These are phyloP conservation scores for Verticillium zaregamsianum DNA, from an alignment of 2,329 filamentous ascomycete genomes.

Conservation along the genomic window DNA sequence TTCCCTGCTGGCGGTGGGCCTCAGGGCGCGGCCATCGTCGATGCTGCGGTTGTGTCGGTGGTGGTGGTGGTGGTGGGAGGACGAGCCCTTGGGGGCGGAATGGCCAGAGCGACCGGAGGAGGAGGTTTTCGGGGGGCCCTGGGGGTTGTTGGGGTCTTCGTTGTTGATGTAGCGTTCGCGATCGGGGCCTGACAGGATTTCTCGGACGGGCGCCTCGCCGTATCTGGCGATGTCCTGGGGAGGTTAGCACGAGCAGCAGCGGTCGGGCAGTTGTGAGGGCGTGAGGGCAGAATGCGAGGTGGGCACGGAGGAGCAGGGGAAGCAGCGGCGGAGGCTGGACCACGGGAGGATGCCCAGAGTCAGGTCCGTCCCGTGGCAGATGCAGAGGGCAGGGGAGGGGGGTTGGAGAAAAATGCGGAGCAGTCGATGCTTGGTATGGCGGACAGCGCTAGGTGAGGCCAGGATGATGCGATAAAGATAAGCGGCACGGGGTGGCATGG, in stretches of 20 bases:
- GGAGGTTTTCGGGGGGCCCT: slow-evolving; percentile 55
- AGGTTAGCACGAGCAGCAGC: not conserved
- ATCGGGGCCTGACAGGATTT: slow-evolving; percentile 65
- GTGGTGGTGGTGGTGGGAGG: slow-evolving; percentile 61
- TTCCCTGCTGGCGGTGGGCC: slow-evolving; percentile 73
- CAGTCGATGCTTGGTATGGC: not conserved
- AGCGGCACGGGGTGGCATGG: not conserved
- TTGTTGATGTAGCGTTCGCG: slow-evolving; percentile 57
- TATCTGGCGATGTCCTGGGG: slow-evolving; percentile 65
- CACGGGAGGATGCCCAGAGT: not conserved
- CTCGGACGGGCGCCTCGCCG: slow-evolving; percentile 72
- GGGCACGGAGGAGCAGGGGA: not conserved
- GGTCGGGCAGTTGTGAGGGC: too few relatives aligned
- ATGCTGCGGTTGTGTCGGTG: slow-evolving; percentile 68
- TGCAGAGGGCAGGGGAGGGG: not conserved
- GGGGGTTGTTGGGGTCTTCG: slow-evolving; percentile 37
- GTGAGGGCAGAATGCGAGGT: not conserved
- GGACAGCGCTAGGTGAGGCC: too few relatives aligned
- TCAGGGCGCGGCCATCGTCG: slow-evolving; percentile 60
- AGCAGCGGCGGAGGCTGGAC: not conserved
- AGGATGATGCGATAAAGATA: slow-evolving; percentile 2
- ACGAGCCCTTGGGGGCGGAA: slow-evolving; percentile 60
- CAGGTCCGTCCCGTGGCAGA: not conserved
- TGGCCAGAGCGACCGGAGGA: slow-evolving; percentile 58
- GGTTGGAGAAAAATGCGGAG: not conserved